phyloP scores from a whole-genome alignment of 129 eudicot species.

The Scalesia atractyloides region DNA sequence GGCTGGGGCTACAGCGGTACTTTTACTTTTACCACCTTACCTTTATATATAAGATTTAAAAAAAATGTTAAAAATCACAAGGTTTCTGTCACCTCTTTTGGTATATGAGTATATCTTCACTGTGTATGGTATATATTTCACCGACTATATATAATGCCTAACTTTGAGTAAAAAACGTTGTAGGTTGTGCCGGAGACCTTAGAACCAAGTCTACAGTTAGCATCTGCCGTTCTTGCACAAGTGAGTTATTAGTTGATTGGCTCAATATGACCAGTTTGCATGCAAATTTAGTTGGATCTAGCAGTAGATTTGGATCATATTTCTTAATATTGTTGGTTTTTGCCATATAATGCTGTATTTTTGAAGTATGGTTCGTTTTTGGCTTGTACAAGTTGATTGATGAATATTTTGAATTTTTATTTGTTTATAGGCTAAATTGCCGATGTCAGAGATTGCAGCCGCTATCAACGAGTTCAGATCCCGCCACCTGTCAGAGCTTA shows the following conservation, averaged over 20 bases:
- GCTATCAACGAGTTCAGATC: slow-evolving; percentile 94
- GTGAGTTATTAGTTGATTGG: slow-evolving; percentile 44
- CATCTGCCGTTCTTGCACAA: slow-evolving; percentile 96
- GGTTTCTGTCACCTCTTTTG: neutral
- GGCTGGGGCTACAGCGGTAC: slow-evolving; percentile 99
- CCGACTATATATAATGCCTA: neutral
- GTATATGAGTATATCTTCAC: neutral
- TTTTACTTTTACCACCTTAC: neutral
- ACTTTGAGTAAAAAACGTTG: slow-evolving; percentile 22
- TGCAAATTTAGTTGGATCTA: neutral
- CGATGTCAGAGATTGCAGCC: slow-evolving; percentile 91
- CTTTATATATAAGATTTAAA: neutral
- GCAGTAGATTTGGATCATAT: neutral
- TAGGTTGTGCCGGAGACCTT: slow-evolving; percentile 97
- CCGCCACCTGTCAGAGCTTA: slow-evolving; percentile 95
- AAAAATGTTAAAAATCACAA: neutral
- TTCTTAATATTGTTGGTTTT: neutral
- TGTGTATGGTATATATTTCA: neutral
- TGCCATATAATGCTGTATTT: neutral
- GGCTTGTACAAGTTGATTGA: slow-evolving; percentile 10
- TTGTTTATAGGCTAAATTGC: slow-evolving; percentile 74
- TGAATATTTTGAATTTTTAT: slow-evolving; percentile 20
- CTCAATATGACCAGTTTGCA: neutral
- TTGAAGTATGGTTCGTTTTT: neutral
- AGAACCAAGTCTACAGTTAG: slow-evolving; percentile 96